Evolutionary conservation across 306 rosid species (phyloP), one percentile per base, ranked within the genome.

Genomic region (Fragaria iinumae): DNA sequence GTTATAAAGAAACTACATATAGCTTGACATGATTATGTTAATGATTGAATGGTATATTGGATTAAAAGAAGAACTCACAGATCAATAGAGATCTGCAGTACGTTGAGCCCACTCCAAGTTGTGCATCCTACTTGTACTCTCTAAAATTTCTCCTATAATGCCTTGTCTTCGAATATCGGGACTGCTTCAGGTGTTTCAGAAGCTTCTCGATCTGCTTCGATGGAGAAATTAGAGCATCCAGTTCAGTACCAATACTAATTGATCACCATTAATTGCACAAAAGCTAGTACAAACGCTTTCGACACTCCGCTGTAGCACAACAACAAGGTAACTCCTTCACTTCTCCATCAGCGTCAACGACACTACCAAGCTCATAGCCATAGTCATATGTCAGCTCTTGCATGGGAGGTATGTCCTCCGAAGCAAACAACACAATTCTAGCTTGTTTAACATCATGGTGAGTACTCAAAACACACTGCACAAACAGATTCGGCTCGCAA

Each of bases 401-500:
- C 72, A 63, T 63, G 2, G 78, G 78, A 23, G 71, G 25, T 72
- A 72, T 79, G 74, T 65, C 74, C 8, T 72, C 82, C 9, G 82
- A 53, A 65, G 82, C 82, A 72, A 79, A 79, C 8, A 79, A 45
- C 59, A 65, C 82, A 11, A 79, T 67, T 27, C 78, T 71, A 38
- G 82, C 82, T n/a, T 72, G 68, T 29, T 36, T 72, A 43, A 72
- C 27, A 62, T 72, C 78, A 47, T 73, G 77, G 59, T 79, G 78
- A 73, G 78, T 65, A 62, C 73, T 79, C 78, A 79, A 39, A 5
- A 79, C 68, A 65, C 82, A 79, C 57, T 79, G 82, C 59, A 79
- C 78, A 50, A 79, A 79, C 16, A 79, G 74, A 71, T 79, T 79
- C 8, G 82, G 82, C 43, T 79, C 78, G 18, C 82, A 79, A 32